A percentile compares a stretch with the other conserved stretches of the same genome.
phyloP scores from a whole-genome alignment of 1,284 basidiomycete species.

The Mycena sp. region DNA sequence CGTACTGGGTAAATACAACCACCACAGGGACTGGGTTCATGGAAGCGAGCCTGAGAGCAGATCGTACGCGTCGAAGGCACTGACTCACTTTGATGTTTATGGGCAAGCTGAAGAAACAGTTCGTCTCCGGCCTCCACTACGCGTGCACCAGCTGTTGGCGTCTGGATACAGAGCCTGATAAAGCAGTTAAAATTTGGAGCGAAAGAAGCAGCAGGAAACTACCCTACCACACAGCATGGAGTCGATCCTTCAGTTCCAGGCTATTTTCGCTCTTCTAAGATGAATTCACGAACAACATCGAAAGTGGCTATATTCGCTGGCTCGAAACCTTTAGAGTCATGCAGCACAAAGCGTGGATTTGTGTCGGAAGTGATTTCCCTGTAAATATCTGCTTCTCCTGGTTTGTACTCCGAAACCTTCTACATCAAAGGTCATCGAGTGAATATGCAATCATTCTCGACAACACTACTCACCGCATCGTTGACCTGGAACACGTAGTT shows the following conservation, averaged over 20 bases:
- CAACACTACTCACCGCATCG: not conserved
- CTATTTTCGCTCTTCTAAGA: constrained; percentile 23
- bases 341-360: constrained; percentile 38
- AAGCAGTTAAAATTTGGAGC: not conserved
- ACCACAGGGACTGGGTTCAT: constrained; percentile 36
- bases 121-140: constrained; percentile 38
- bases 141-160: constrained; percentile 34
- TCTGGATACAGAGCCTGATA: constrained; percentile 38
- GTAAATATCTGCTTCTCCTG: constrained; percentile 36
- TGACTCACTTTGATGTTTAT: not conserved
- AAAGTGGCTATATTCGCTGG: constrained; percentile 35
- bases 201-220: not conserved
- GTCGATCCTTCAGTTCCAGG: constrained; percentile 33
- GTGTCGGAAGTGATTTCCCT: constrained; percentile 36
- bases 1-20: constrained; percentile 42
- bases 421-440: not conserved
- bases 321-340: constrained; percentile 42
- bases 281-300: constrained; percentile 35
- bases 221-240: constrained; percentile 43
- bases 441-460: not conserved
- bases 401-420: constrained; percentile 32
- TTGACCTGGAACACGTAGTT: constrained; percentile 1
- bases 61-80: no score
- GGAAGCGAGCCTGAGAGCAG: not conserved
- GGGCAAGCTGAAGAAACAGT: constrained; percentile 31